Base-by-base conservation (phyloP, 2,329 filamentous ascomycete genomes). In the Colletotrichum aenigma region DNA sequence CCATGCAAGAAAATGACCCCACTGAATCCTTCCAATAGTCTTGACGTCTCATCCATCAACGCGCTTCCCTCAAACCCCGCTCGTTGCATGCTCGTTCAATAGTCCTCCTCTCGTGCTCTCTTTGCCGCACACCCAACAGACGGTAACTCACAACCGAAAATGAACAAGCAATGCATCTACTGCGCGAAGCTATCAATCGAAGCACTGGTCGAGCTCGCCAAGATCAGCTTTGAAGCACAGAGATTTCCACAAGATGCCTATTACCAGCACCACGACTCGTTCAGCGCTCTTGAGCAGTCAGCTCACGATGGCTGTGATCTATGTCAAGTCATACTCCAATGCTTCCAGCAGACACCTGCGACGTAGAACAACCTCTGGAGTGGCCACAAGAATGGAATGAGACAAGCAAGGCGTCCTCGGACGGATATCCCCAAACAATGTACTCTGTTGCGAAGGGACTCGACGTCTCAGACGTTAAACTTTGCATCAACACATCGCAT, bases 401-500 rank as follows among this genome's bases (percentile, higher is more conserved):
- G 2, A 13, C 4, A 3, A 3, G 4, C 3, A 6, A 32, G 4
- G 8, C 28, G 1, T 7, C 7, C 16, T 26, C 2, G 21, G 15
- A 36, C 34, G 52, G 8, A 1, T 8, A 61, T 12, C 7, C 21
- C n/a, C 18, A 18, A 4, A 61, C 67, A 2, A 75, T 75, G 67
- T 67, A 75, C 32, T n/a, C 8, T 7, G 24, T 66, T 21, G 72
- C 62, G 1, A 61, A 61, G 21, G 15, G 4, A 12, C 36, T 61
- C 3, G 28, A 55, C 4, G 4, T 18, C 1, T 66, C 55, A 1
- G 62, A 71, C 4, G 16, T 75, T 6, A 71, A 62, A 18, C 28
- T 71, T 4, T 66, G 67, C 10, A 60, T 71, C 13, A 62, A 71
- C 36, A 48, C 72, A 2, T 28, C 26, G 0, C 72, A 75, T 32